Base-by-base conservation (phyloP, 768 basidiomycete genomes). In the Kwoniella bestiolae region DNA sequence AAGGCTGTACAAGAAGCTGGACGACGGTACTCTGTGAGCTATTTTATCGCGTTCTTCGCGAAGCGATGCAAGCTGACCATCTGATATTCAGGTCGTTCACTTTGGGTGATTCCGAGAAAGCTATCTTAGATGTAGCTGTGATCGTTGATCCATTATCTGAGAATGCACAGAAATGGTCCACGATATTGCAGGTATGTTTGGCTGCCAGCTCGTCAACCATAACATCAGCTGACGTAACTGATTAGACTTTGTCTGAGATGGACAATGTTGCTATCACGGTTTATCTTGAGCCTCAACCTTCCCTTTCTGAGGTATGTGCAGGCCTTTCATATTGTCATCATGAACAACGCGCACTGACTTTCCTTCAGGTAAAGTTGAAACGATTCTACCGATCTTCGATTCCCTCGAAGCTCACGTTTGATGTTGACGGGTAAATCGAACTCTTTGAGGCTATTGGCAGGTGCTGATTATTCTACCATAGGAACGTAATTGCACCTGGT, bases 321-420 rank as follows among this genome's bases (percentile, higher is more conserved):
- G n/a, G n/a, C n/a, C n/a, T n/a, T n/a, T n/a, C n/a, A n/a, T n/a
- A n/a, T n/a, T n/a, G n/a, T n/a, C n/a, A n/a, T n/a, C n/a, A n/a
- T n/a, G n/a, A n/a, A n/a, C n/a, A n/a, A n/a, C n/a, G n/a, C n/a
- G n/a, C n/a, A n/a, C 21, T 5, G n/a, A 23, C 18, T 29, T 26
- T 52, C 57, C 11, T 3, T 47, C 67, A 96, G 91, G 83, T 96
- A 28, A 93, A 94, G 0, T 82, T 98, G 46, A 97, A 96, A 79
- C 86, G 89, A 18, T 98, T 97, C 83, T 98, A 96, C 79, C 89
- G 91, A 6, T 92, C 89, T 76, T 88, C 87, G 57, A 81, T 93
- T 4, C 75, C 83, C 2, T 84, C 87, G 2, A 77, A 81, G 3
- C 82, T 90, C 14, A 63, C 78, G 0, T 97, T 92, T 76, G 87